These are phyloP conservation scores for Phytopythium vexans DNA, from an alignment of 352 stramenopile genomes.

Conservation along the genomic window DNA sequence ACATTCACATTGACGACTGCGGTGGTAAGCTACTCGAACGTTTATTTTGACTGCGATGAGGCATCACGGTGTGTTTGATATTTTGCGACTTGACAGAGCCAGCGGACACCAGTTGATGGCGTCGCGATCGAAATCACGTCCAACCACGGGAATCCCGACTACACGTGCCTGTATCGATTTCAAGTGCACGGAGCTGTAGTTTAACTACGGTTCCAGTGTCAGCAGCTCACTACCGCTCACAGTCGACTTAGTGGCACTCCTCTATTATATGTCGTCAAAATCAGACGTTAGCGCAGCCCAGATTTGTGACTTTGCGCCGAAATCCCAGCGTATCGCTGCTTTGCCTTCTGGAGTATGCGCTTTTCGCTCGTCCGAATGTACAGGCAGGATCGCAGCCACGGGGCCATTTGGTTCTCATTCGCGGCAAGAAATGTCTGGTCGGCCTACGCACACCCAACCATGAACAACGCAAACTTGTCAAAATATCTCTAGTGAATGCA, in stretches of 20 bases:
- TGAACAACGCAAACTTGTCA: not conserved
- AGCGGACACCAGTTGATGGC: conserved; percentile 52
- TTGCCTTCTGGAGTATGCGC: conserved; percentile 18
- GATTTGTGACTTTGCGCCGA: not conserved
- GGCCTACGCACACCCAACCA: conserved; percentile 16
- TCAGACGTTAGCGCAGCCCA: not conserved
- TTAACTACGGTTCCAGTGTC: not conserved
- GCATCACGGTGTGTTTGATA: not conserved
- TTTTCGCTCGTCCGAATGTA: conserved; percentile 75
- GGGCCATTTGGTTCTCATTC: conserved; percentile 46
- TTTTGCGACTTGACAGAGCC: conserved; percentile 18
- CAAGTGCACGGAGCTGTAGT: conserved; percentile 54
- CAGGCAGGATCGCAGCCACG: conserved; percentile 63
- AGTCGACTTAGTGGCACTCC: not conserved
- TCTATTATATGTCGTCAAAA: conserved; percentile 5
- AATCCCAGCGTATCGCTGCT: conserved; percentile 12
- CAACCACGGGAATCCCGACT: conserved; percentile 85
- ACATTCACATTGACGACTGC: conserved; percentile 58
- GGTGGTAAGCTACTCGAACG: conserved; percentile 20
- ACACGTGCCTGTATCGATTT: conserved; percentile 90
- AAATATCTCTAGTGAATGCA: not conserved
- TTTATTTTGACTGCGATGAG: not conserved
- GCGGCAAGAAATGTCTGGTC: conserved; percentile 45
- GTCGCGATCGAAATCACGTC: conserved; percentile 74
- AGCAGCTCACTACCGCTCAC: not conserved